Base-by-base conservation (phyloP, 2,329 filamentous ascomycete species). In the Ophiostoma australiae region DNA sequence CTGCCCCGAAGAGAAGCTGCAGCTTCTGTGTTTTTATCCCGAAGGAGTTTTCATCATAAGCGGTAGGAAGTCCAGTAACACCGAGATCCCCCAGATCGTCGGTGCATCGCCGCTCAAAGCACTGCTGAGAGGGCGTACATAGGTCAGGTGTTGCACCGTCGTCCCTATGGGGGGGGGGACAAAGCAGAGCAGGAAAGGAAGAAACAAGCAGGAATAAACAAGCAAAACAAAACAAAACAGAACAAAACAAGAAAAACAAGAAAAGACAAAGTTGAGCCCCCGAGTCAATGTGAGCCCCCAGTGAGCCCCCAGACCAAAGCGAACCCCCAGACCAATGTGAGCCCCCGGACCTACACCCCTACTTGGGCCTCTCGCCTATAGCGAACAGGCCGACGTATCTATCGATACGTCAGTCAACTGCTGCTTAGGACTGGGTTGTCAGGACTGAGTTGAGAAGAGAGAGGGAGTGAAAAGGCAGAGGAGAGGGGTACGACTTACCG, bases 171-270 rank as follows among this genome's bases (percentile, higher is more conserved):
- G 17, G 17, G 44, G 44, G 41, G 27, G 27, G 41, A 63, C 15
- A 69, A 72, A 39, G 41, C 69, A 69, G 69, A 67, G 37, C n/a
- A 61, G 5, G 6, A 61, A 13, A 41, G 39, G 11, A 41, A 41
- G 15, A 41, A 11, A 10, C 39, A 4, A 61, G 5, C n/a, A 61
- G n/a, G n/a, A n/a, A n/a, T n/a, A n/a, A 71, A 31, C 55, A 37
- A 61, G 5, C n/a, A 61, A 17, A 27, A 31, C 23, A 33, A 63
- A 35, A 17, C 5, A 63, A 4, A 63, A 15, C 39, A 11, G 15
- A 41, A 13, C 15, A 41, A 15, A 41, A 10, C 15, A 13, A 41
- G 39, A 41, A 41, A 41, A 11, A 10, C 39, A 4, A 61, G 7
- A 61, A 27, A 13, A 61, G 17, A 48, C 17, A n/a, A 7, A 48